These are phyloP conservation scores for Microdochium bolleyi DNA, from an alignment of 2,329 filamentous ascomycete species.

Conservation along the genomic window DNA sequence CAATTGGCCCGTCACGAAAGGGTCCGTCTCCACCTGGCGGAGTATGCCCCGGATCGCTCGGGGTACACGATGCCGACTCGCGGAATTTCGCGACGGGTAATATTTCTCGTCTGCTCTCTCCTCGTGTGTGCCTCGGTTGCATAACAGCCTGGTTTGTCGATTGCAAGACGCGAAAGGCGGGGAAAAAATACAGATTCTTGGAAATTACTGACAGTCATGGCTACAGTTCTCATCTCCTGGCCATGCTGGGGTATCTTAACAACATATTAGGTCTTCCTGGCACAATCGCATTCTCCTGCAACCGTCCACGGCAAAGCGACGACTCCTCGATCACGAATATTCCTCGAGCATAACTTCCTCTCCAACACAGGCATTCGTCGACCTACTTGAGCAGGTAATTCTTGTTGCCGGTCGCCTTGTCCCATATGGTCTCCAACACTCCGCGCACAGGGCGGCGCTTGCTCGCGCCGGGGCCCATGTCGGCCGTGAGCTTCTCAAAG, in stretches of 20 bases:
- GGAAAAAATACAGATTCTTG: neutral
- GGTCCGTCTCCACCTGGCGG: neutral
- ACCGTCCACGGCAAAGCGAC: no score
- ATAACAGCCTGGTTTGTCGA: no score
- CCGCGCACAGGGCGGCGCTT: constrained; percentile 15
- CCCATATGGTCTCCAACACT: constrained; percentile 19
- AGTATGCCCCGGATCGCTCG: neutral
- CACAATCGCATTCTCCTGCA: no score
- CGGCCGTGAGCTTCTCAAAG: constrained; percentile 43
- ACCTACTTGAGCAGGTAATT: constrained; percentile 13
- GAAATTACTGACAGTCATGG: neutral
- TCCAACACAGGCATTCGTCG: no score
- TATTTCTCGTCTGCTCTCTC: neutral
- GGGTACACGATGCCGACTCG: neutral
- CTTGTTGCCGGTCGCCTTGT: constrained; percentile 18
- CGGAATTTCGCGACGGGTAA: neutral
- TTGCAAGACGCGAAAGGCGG: no score
- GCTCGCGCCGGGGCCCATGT: constrained; percentile 14
- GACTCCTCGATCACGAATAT: no score
- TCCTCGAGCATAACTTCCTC: no score
- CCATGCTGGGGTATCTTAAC: no score
- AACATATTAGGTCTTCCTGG: no score
- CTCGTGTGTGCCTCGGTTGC: no score
- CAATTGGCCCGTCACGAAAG: neutral
- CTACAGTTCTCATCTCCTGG: neutral